phyloP scores from a whole-genome alignment of 2,329 filamentous ascomycete genomes.

The Fusarium sp. region DNA sequence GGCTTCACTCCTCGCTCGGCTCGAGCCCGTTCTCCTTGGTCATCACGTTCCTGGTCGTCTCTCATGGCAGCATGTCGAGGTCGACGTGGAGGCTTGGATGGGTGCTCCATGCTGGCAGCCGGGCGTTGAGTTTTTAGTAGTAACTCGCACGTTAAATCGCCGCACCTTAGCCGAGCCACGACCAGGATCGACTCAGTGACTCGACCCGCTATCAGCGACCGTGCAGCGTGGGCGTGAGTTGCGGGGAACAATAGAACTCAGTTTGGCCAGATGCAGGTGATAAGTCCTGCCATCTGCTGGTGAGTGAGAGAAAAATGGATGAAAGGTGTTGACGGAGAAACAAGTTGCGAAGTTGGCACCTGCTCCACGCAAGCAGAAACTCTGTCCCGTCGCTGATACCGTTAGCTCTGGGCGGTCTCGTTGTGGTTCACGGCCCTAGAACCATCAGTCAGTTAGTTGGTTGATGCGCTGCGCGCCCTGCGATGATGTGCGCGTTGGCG shows the following conservation, averaged over 20 bases:
- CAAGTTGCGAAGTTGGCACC: neutral
- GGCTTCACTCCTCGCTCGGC: too few species aligned
- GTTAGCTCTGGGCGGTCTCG: conserved; percentile 3
- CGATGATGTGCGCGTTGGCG: conserved; percentile 13
- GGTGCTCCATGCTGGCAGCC: conserved; percentile 44
- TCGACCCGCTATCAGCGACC: conserved; percentile 36
- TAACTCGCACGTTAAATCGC: conserved; percentile 48
- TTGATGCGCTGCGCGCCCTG: conserved; percentile 4
- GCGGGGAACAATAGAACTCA: conserved; percentile 28
- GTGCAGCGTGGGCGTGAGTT: conserved; percentile 23
- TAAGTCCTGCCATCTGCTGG: conserved; percentile 18
- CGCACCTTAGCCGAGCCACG: conserved; percentile 51
- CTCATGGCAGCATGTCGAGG: conserved; percentile 54
- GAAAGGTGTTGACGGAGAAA: neutral
- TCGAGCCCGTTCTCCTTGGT: conserved; percentile 50
- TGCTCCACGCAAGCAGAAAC: neutral
- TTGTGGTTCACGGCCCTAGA: conserved; percentile 10
- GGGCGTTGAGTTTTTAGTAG: conserved; percentile 52
- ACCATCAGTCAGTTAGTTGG: conserved; percentile 4
- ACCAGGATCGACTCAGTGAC: conserved; percentile 26
- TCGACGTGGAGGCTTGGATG: conserved; percentile 48
- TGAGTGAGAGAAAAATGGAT: conserved; percentile 9
- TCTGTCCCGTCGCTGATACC: conserved; percentile 7
- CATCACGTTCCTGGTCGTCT: conserved; percentile 50
- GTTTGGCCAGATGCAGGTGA: conserved; percentile 17